phyloP scores from a whole-genome alignment of 768 basidiomycete genomes.

The Podaxis mareebaensis region DNA sequence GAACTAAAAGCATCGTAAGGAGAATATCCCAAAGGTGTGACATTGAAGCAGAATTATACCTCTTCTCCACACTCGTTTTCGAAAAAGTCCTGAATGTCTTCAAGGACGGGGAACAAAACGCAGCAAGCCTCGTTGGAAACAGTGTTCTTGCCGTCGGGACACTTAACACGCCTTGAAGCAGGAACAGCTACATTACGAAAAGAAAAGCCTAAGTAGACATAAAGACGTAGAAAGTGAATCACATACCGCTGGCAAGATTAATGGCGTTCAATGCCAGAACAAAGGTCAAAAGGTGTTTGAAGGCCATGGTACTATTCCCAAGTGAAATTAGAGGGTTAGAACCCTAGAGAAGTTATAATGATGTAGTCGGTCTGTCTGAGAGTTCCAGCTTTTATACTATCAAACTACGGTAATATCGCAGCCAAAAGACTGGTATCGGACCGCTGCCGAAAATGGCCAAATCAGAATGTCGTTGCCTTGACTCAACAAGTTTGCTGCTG shows the following conservation, averaged over 20 bases:
- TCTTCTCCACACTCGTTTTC: slow-evolving; percentile 33
- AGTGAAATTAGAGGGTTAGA: background rate
- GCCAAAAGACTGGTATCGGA: background rate
- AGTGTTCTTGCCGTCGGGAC: slow-evolving; percentile 27
- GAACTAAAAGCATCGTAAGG: background rate
- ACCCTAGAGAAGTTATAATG: background rate
- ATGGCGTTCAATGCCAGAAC: slow-evolving; percentile 6
- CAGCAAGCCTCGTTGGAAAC: slow-evolving; percentile 37
- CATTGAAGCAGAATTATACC: background rate
- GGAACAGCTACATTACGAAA: slow-evolving; percentile 8
- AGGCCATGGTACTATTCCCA: slow-evolving; percentile 9
- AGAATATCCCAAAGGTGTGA: background rate
- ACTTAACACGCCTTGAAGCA: slow-evolving; percentile 11
- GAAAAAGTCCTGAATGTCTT: slow-evolving; percentile 39
- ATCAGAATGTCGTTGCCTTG: background rate
- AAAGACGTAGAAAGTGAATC: background rate
- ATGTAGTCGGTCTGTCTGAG: background rate
- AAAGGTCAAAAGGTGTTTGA: slow-evolving; percentile 8
- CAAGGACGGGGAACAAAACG: slow-evolving; percentile 38
- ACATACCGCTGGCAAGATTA: slow-evolving; percentile 5
- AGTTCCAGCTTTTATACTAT: slow-evolving; percentile 6
- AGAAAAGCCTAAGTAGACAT: background rate
- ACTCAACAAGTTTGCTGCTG: background rate
- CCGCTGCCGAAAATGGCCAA: background rate
- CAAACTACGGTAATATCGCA: background rate